A percentile compares a stretch with the other conserved stretches of the same genome.
These are phyloP conservation scores for Yarrowia yakushimensis DNA, from an alignment of 805 yeast genomes.

Conservation along the genomic window DNA sequence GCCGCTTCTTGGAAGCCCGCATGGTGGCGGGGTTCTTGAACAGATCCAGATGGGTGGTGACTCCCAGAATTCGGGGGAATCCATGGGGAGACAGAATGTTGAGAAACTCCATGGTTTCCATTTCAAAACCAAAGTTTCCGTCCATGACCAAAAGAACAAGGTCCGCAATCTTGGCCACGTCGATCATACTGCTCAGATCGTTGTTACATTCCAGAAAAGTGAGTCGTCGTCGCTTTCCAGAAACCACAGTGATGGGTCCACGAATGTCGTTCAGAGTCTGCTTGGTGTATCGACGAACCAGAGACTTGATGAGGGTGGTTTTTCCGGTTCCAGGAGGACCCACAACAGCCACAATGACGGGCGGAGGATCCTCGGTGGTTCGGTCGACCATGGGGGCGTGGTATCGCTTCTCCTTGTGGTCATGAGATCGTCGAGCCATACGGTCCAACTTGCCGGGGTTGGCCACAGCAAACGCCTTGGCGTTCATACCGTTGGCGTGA, in stretches of 20 bases:
- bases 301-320: constrained; percentile 83
- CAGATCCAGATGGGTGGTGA: constrained; percentile 91
- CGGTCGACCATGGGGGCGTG: constrained; percentile 98
- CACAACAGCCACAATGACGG: constrained; percentile 91
- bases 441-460: constrained; percentile 84
- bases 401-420: constrained; percentile 70
- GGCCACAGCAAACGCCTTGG: constrained; percentile 76
- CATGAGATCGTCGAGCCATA: constrained; percentile 80
- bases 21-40: constrained; percentile 86
- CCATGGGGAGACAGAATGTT: constrained; percentile 98
- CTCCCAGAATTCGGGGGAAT: constrained; percentile 95
- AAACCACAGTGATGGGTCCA: constrained; percentile 95
- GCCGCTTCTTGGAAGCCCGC: constrained; percentile 83
- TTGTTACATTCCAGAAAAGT: constrained; percentile 91
- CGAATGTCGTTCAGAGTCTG: constrained; percentile 79
- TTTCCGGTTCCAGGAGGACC: constrained; percentile 99
- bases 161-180: constrained; percentile 93
- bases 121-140: constrained; percentile 96
- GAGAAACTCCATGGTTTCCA: constrained; percentile 99
- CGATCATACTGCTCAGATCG: constrained; percentile 93
- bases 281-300: constrained; percentile 83
- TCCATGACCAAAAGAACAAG: constrained; percentile 83
- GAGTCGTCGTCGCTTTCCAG: constrained; percentile 88
- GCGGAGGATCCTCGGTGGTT: constrained; percentile 97
- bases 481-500: constrained; percentile 81